Percentiles rank a stretch among this genome's conserved stretches.
Evolutionary conservation across 306 rosid genomes (phyloP).

Genomic region (Vachellia pachyceras): DNA sequence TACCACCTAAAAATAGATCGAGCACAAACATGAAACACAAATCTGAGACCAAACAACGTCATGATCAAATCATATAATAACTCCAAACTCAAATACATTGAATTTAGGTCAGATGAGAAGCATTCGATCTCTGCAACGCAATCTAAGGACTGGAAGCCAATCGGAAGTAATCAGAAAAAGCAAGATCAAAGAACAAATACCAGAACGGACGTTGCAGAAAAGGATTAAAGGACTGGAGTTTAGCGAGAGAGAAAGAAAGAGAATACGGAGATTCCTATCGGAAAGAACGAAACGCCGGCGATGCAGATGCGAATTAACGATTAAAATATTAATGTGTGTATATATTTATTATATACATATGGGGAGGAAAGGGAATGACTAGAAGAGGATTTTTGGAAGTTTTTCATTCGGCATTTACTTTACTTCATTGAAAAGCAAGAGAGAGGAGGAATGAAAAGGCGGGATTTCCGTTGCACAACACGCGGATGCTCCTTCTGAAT

Average conservation of each 20-base stretch:
- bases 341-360: not conserved
- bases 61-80: constrained; percentile 23
- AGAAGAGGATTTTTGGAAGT: not conserved
- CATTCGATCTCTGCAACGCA: constrained; percentile 21
- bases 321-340: not conserved
- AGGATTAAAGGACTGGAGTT: not conserved
- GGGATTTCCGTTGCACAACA: constrained; percentile 44
- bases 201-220: constrained; percentile 30
- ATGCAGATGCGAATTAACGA: constrained; percentile 6
- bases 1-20: not conserved
- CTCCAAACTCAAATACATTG: not conserved
- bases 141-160: not conserved
- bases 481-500: constrained; percentile 40
- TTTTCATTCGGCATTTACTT: constrained; percentile 4
- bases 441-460: constrained; percentile 43
- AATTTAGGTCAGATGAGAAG: constrained; percentile 4
- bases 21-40: not conserved
- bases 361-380: not conserved
- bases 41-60: constrained; percentile 13
- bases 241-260: not conserved
- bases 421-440: constrained; percentile 30
- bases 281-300: constrained; percentile 2
- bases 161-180: not conserved
- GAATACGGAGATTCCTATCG: not conserved
- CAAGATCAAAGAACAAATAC: constrained; percentile 15